Percentiles rank a stretch among this genome's conserved stretches.
Conservation (phyloP, 805 yeast genomes). For the Danielia reshetovae region DNA sequence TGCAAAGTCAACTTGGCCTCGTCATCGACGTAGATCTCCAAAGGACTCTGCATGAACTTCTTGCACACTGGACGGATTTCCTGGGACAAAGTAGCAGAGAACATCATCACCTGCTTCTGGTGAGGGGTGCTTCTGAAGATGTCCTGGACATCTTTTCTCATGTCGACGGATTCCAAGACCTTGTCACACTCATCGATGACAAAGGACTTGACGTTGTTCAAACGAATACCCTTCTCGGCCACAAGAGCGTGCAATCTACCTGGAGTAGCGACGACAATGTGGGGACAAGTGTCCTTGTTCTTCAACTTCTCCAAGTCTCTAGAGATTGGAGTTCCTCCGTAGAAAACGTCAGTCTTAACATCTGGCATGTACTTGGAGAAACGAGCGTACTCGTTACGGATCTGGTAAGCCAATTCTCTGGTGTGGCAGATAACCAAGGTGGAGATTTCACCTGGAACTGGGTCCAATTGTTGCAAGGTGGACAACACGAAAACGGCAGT, state of each 20-base stretch:
- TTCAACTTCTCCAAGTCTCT: conserved; percentile 85
- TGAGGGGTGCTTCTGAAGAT: conserved; percentile 96
- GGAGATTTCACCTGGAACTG: conserved; percentile 94
- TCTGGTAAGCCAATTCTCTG: conserved; percentile 97
- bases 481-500: conserved; percentile 97
- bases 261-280: conserved; percentile 96
- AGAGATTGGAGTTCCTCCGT: conserved; percentile 87
- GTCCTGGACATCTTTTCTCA: conserved; percentile 99
- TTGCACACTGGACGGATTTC: conserved; percentile 96
- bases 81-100: conserved; percentile 90
- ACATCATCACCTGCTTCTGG: conserved; percentile 99
- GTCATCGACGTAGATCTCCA: conserved; percentile 96
- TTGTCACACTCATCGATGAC: conserved; percentile 98
- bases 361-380: conserved; percentile 98
- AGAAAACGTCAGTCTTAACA: conserved; percentile 92
- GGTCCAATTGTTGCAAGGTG: conserved; percentile 94
- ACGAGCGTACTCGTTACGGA: conserved; percentile 94
- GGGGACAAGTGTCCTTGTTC: conserved; percentile 93
- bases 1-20: conserved; percentile 96
- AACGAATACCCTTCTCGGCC: conserved; percentile 82
- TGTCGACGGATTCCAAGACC: conserved; percentile 84
- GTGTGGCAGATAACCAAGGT: conserved; percentile 96
- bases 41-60: conserved; percentile 96
- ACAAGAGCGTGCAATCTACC: conserved; percentile 95
- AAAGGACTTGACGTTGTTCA: conserved; percentile 86